Conservation (phyloP, 1,284 basidiomycete species). For the Entoloma clypeatum region DNA sequence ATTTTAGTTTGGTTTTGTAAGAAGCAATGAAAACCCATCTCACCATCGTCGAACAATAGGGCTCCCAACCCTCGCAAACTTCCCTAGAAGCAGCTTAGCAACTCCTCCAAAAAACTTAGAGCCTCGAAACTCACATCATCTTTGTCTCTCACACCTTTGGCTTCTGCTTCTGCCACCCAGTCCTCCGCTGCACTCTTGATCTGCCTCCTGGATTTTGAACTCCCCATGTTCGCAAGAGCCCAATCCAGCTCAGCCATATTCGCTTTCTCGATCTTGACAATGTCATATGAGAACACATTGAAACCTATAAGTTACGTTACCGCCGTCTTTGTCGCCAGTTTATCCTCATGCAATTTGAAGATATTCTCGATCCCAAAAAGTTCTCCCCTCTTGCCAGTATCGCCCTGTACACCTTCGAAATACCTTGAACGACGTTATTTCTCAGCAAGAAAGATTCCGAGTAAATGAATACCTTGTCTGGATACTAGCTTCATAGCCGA, state of each 20-base stretch:
- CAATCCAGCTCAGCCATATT: constrained; percentile 70
- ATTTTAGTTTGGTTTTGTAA: constrained; percentile 10
- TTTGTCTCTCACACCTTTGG: constrained; percentile 49
- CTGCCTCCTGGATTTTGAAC: constrained; percentile 35
- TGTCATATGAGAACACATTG: constrained; percentile 3
- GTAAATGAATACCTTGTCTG: constrained; percentile 56
- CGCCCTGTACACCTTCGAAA: constrained; percentile 79
- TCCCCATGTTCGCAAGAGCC: constrained; percentile 66
- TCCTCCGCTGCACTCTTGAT: constrained; percentile 29
- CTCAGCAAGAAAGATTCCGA: background rate
- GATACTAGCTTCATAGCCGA: constrained; percentile 78
- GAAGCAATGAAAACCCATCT: constrained; percentile 16
- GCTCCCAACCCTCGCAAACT: constrained; percentile 61
- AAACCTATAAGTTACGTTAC: constrained; percentile 34
- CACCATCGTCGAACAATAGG: constrained; percentile 68
- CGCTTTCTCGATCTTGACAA: constrained; percentile 67
- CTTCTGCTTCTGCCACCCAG: constrained; percentile 48
- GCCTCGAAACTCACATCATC: constrained; percentile 43
- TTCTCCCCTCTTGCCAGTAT: constrained; percentile 70
- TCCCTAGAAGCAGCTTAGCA: constrained; percentile 31
- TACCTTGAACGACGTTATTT: constrained; percentile 43
- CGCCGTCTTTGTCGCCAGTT: constrained; percentile 68
- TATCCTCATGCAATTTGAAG: constrained; percentile 73
- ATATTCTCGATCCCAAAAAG: constrained; percentile 82
- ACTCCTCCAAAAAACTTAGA: background rate